phyloP scores from a whole-genome alignment of 305 asterid species.

The Coffea humblotiana region DNA sequence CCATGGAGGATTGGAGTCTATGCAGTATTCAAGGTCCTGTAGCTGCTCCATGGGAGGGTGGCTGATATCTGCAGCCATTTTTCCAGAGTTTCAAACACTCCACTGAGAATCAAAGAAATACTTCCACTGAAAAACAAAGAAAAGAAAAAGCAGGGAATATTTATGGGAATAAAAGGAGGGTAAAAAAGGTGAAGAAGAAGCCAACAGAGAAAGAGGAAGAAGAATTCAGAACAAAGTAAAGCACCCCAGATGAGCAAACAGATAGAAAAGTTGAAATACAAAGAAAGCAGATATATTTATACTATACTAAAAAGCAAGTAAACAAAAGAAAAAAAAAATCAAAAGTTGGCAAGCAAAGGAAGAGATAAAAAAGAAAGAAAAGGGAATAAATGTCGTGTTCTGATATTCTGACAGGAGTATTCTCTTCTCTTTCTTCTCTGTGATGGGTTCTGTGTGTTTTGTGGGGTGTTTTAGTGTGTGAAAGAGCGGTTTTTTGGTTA shows the following conservation, averaged over 20 bases:
- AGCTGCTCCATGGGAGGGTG: slow-evolving; percentile 98
- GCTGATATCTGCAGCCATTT: slow-evolving; percentile 66
- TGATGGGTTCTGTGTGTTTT: neutral
- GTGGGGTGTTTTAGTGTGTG: neutral
- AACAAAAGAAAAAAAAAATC: neutral
- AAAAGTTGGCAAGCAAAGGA: neutral
- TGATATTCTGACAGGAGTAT: neutral
- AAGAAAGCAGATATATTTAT: neutral
- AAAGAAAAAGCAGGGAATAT: slow-evolving; percentile 14
- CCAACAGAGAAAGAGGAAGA: slow-evolving; percentile 12
- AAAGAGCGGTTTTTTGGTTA: neutral
- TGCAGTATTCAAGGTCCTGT: slow-evolving; percentile 97
- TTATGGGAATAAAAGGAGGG: neutral
- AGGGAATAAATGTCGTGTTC: slow-evolving; percentile 10
- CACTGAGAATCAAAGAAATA: slow-evolving; percentile 18
- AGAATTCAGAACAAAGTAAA: slow-evolving; percentile 47
- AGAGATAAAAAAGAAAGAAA: neutral
- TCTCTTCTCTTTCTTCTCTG: neutral
- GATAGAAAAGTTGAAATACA: slow-evolving; percentile 33
- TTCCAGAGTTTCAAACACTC: slow-evolving; percentile 16
- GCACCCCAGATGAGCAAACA: slow-evolving; percentile 22
- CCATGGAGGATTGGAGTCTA: slow-evolving; percentile 99
- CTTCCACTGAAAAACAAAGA: neutral
- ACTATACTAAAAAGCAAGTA: neutral
- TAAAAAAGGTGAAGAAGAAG: neutral